Percentiles rank a stretch among this genome's conserved stretches.
Conservation (phyloP, 176 grass and related monocot species). For the Calamus simplicifolius region DNA sequence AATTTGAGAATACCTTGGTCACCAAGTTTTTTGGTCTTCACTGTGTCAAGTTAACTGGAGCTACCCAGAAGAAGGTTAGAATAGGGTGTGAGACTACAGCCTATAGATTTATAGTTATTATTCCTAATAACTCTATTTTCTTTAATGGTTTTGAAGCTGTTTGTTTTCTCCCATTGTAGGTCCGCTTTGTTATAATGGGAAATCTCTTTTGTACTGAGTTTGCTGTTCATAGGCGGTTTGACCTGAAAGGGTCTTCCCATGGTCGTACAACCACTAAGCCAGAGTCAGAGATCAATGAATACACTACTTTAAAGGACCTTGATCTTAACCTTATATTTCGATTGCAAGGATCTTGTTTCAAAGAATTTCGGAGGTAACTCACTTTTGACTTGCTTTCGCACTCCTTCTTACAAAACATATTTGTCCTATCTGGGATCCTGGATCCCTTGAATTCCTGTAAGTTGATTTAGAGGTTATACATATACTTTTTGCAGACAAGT, state of each 20-base stretch:
- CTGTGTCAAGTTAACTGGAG: conserved; percentile 88
- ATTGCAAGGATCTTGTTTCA: conserved; percentile 79
- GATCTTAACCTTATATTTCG: conserved; percentile 99
- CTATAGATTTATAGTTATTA: background rate
- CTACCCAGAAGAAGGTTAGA: conserved; percentile 93
- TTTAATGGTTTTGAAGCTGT: background rate
- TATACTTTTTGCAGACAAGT: conserved; percentile 56
- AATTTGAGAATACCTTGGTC: conserved; percentile 80
- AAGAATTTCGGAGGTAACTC: conserved; percentile 83
- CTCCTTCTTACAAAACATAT: no score
- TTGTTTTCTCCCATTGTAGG: conserved; percentile 29
- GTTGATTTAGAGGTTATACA: conserved; percentile 13
- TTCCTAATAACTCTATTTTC: conserved; percentile 7
- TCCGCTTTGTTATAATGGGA: conserved; percentile 99
- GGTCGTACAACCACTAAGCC: conserved; percentile 85
- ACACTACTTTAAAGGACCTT: conserved; percentile 94
- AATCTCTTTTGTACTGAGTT: conserved; percentile 83
- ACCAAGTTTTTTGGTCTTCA: conserved; percentile 95
- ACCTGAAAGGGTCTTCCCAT: conserved; percentile 98
- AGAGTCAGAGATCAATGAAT: conserved; percentile 83
- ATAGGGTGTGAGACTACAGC: background rate
- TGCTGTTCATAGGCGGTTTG: conserved; percentile 86
- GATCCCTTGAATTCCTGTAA: background rate
- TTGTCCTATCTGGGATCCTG: background rate
- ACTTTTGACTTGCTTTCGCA: conserved; percentile 12